Conservation (phyloP, 352 stramenopile species). For the Phytopythium oedochilum region DNA sequence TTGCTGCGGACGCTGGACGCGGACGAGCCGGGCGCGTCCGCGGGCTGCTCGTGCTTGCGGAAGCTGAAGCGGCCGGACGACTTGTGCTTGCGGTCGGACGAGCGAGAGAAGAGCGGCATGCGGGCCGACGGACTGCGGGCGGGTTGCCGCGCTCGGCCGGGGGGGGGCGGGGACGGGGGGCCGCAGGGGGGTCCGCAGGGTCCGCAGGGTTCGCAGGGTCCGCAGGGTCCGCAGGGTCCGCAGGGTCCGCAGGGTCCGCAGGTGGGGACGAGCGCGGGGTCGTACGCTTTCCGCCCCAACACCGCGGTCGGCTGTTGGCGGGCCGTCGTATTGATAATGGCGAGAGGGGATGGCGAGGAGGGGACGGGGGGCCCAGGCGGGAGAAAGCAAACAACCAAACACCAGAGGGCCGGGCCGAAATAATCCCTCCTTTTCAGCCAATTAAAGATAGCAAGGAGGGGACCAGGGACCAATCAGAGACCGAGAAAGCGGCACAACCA, state of each 20-base stretch:
- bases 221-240: neutral
- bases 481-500: neutral
- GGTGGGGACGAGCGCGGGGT: neutral
- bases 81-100: constrained; percentile 43
- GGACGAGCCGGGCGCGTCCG: constrained; percentile 14
- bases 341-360: no score
- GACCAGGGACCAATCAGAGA: neutral
- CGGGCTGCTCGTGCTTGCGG: constrained; percentile 51
- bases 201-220: no score
- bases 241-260: neutral
- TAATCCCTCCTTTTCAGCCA: no score
- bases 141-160: constrained; percentile 4
- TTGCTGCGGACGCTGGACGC: constrained; percentile 8
- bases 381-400: constrained; percentile 1
- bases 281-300: neutral
- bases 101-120: constrained; percentile 69
- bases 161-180: neutral
- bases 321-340: constrained; percentile 2
- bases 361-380: neutral
- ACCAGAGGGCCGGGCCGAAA: neutral
- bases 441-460: no score
- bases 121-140: constrained; percentile 11
- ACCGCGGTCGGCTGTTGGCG: neutral
- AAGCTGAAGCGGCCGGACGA: constrained; percentile 57
- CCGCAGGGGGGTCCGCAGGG: no score